Percentiles rank a stretch among this genome's conserved stretches.
These are phyloP conservation scores for Clitopilus hobsonii DNA, from an alignment of 768 basidiomycete species.

Conservation along the genomic window DNA sequence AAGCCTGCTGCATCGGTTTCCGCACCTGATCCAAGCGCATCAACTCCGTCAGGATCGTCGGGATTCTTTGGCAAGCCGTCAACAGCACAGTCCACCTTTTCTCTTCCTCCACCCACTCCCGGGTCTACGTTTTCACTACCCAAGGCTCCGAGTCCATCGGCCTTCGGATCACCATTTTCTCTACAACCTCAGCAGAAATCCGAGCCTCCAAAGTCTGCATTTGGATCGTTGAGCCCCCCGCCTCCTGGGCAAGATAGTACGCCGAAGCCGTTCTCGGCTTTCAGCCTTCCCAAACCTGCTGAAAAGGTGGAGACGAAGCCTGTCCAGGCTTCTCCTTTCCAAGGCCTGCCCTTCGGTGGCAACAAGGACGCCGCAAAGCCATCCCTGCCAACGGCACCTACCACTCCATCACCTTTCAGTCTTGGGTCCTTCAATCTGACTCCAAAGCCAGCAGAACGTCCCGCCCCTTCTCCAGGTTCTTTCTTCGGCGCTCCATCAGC, in stretches of 20 bases:
- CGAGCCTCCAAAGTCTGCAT: not conserved
- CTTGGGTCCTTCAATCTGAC: not conserved
- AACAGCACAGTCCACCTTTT: not conserved
- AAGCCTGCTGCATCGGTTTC: slow-evolving; percentile 6
- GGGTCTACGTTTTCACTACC: not conserved
- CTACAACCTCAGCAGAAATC: not conserved
- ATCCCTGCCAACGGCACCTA: slow-evolving; percentile 9
- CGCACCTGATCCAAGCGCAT: not conserved
- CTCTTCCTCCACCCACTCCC: not conserved
- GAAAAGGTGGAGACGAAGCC: not conserved
- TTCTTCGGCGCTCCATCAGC: slow-evolving; percentile 4
- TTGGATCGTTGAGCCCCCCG: not conserved
- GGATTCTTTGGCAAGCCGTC: not conserved
- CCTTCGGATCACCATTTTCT: not conserved
- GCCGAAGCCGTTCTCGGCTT: not conserved
- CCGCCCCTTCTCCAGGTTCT: not conserved
- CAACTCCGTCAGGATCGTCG: not conserved
- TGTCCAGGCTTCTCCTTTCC: not conserved
- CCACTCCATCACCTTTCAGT: slow-evolving; percentile 6
- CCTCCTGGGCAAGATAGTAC: not conserved
- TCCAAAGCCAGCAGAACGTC: not conserved
- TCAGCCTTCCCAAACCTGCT: slow-evolving; percentile 1
- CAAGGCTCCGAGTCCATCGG: not conserved
- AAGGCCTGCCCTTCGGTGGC: not conserved
- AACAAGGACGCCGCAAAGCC: not conserved